These are phyloP conservation scores for Malassezia vespertilionis DNA, from an alignment of 1,284 basidiomycete genomes.

Conservation along the genomic window DNA sequence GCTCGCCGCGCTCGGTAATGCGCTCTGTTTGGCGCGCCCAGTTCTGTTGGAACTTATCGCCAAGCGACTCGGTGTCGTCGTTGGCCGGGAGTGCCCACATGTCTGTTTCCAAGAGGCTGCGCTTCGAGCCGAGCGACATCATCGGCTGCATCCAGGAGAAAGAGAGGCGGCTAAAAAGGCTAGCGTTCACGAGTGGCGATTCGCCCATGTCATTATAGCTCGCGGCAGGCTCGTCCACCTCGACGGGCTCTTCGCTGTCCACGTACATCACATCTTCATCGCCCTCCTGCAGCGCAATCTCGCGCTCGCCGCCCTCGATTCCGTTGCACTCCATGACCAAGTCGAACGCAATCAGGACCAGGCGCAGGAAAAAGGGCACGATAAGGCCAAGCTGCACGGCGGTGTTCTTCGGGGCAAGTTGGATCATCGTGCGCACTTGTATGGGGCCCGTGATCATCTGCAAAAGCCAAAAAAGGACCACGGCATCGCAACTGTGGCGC, in stretches of 20 bases:
- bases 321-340: slow-evolving; percentile 35
- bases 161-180: slow-evolving; percentile 59
- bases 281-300: slow-evolving; percentile 15
- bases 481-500: slow-evolving; percentile 61
- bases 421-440: slow-evolving; percentile 50
- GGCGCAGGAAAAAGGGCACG: slow-evolving; percentile 28
- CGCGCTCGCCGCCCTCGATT: slow-evolving; percentile 17
- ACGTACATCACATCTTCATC: background rate
- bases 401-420: slow-evolving; percentile 22
- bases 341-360: slow-evolving; percentile 22
- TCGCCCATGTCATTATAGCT: slow-evolving; percentile 49
- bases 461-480: slow-evolving; percentile 73
- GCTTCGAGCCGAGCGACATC: slow-evolving; percentile 51
- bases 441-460: slow-evolving; percentile 56
- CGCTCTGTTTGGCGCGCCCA: slow-evolving; percentile 45
- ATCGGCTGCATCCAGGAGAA: slow-evolving; percentile 71
- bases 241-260: slow-evolving; percentile 3
- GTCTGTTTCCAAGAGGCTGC: slow-evolving; percentile 47
- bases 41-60: slow-evolving; percentile 54
- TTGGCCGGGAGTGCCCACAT: slow-evolving; percentile 48
- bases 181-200: slow-evolving; percentile 66
- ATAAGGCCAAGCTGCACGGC: slow-evolving; percentile 23
- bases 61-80: slow-evolving; percentile 66
- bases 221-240: slow-evolving; percentile 7
- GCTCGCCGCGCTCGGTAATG: background rate